A percentile compares a stretch with the other conserved stretches of the same genome.
Conservation (phyloP, 2,329 filamentous ascomycete genomes). For the Seiridium unicorne region DNA sequence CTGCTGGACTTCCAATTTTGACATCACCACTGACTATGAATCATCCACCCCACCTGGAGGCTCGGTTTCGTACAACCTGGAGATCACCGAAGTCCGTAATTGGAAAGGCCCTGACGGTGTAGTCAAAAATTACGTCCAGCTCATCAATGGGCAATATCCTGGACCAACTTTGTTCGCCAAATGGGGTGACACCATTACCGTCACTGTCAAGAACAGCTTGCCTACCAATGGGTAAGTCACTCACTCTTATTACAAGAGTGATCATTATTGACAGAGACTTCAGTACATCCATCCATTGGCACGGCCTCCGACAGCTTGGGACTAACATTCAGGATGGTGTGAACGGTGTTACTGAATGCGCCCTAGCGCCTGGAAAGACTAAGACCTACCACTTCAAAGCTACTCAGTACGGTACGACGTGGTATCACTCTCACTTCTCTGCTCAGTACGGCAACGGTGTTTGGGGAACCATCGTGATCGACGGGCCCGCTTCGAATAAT, state of each 20-base stretch:
- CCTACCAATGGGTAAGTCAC: constrained; percentile 45
- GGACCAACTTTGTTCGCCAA: constrained; percentile 65
- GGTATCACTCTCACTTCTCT: constrained; percentile 44
- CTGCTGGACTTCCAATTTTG: constrained; percentile 21
- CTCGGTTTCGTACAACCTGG: constrained; percentile 16
- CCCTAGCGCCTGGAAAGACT: constrained; percentile 16
- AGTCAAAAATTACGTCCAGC: constrained; percentile 41
- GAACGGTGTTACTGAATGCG: constrained; percentile 34
- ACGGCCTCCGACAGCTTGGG: background rate
- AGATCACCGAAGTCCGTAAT: constrained; percentile 19
- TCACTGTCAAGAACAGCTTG: constrained; percentile 71
- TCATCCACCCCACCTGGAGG: constrained; percentile 14
- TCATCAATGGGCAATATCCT: constrained; percentile 65
- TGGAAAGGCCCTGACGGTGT: constrained; percentile 22
- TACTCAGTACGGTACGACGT: constrained; percentile 22
- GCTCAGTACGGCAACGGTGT: constrained; percentile 45
- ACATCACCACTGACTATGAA: constrained; percentile 25
- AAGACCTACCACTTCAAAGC: constrained; percentile 21
- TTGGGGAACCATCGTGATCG: constrained; percentile 43
- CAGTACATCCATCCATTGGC: constrained; percentile 5
- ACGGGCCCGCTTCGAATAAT: constrained; percentile 34
- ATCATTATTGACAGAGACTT: background rate
- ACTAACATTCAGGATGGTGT: constrained; percentile 30
- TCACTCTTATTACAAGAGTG: background rate
- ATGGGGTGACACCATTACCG: constrained; percentile 61